Base-by-base conservation (phyloP, 148 eudicot species). In the Drosera capensis region DNA sequence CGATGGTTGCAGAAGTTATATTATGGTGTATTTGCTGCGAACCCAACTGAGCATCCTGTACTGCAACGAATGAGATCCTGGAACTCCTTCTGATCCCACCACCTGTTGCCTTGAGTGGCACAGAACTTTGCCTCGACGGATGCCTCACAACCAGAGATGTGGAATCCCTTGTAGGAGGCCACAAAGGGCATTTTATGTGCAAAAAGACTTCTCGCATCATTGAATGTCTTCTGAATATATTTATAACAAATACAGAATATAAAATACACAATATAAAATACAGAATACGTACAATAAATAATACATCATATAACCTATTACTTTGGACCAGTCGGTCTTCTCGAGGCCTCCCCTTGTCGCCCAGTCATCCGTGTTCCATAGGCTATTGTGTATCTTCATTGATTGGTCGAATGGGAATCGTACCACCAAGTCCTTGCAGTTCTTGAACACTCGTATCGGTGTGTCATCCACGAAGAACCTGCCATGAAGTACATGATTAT, bases 341-440 rank as follows among this genome's bases (percentile, higher is more conserved):
- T 75, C 82, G 1, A 71, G 60, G 12, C 82, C 82, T 7, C 75
- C 75, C 23, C 74, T 55, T 0, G 75, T 70, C 1, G 75, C 75
- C 75, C 75, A 70, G 23, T 53, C 81, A 18, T 75, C 82, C 0
- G 82, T 77, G 11, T 75, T 75, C 82, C 82, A 75, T 34, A 75
- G 48, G 36, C 82, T 75, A 7, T 73, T 68, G 69, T 75, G 71
- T 19, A 75, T 23, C 58, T 71, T 75, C 82, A 75, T 75, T 3
- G 82, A 74, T 28, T 75, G 82, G 74, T 71, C 56, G 61, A 75
- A 75, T 0, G 82, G 82, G 41, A 75, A 75, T 23, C 39, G 64
- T 30, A 75, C 74, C 12, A 74, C 81, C 46, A 75, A 39, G 1
- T 75, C 74, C 47, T 75, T 71, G 67, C 63, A 47, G 49, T 75